A percentile compares a stretch with the other conserved stretches of the same genome.
phyloP scores from a whole-genome alignment of 352 stramenopile genomes.

The Phytopythium helicoides region DNA sequence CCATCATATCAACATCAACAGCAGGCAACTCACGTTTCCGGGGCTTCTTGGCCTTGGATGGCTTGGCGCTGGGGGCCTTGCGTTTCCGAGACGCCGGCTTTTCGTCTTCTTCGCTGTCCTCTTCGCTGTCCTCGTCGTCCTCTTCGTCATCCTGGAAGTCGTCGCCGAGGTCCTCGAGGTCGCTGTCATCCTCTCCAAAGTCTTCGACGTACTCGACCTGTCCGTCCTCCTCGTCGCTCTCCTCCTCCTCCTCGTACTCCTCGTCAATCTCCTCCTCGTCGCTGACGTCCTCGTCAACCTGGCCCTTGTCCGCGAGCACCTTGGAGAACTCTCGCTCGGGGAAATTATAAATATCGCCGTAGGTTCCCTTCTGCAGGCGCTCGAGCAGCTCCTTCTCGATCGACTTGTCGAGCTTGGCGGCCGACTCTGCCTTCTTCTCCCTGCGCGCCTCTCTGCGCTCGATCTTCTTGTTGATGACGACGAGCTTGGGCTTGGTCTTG shows the following conservation, averaged over 20 bases:
- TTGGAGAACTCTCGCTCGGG: slow-evolving; percentile 91
- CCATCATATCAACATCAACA: background rate
- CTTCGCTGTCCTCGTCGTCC: slow-evolving; percentile 46
- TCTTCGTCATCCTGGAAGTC: slow-evolving; percentile 30
- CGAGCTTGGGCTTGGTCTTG: slow-evolving; percentile 93
- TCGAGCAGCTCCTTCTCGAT: slow-evolving; percentile 99
- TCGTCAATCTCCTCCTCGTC: slow-evolving; percentile 68
- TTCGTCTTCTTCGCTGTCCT: slow-evolving; percentile 55
- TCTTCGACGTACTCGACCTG: slow-evolving; percentile 80
- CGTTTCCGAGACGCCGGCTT: slow-evolving; percentile 51
- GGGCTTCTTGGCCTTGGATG: slow-evolving; percentile 61
- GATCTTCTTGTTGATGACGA: slow-evolving; percentile 95
- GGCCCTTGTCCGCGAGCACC: slow-evolving; percentile 73
- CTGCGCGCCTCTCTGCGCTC: slow-evolving; percentile 93
- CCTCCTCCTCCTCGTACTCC: slow-evolving; percentile 60
- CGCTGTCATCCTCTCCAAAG: slow-evolving; percentile 47
- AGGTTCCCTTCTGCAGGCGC: slow-evolving; percentile 96
- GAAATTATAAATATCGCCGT: slow-evolving; percentile 99
- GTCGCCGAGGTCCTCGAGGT: slow-evolving; percentile 25
- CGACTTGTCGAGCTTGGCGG: slow-evolving; percentile 92
- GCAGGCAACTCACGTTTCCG: slow-evolving; percentile 47
- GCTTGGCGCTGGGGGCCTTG: slow-evolving; percentile 36
- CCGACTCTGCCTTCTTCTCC: slow-evolving; percentile 96
- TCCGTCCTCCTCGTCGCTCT: slow-evolving; percentile 58
- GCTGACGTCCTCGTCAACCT: slow-evolving; percentile 93